Evolutionary conservation across 2,329 filamentous ascomycete species (phyloP).

Genomic region (Aspergillus fumigatus): DNA sequence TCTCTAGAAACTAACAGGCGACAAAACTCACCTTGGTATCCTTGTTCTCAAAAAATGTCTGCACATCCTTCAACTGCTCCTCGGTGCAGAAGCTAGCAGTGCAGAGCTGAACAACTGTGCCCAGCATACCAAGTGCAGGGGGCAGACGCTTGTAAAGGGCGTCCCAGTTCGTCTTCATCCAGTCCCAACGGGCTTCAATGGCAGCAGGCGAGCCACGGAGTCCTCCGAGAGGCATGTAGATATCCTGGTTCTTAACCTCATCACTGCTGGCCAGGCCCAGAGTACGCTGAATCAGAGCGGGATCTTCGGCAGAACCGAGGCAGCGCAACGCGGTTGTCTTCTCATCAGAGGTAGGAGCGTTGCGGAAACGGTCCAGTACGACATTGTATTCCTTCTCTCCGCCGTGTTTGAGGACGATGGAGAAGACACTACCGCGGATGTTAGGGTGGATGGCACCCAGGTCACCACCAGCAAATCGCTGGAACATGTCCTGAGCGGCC

Average conservation of each 20-base stretch:
- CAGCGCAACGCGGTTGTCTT: constrained; percentile 85
- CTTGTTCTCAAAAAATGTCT: constrained; percentile 75
- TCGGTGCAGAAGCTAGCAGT: constrained; percentile 74
- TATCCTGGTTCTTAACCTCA: constrained; percentile 89
- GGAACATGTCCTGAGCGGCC: constrained; percentile 85
- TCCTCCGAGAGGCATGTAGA: constrained; percentile 81
- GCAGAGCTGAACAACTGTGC: constrained; percentile 75
- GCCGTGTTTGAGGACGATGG: constrained; percentile 77
- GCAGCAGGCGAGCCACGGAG: constrained; percentile 73
- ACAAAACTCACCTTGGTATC: constrained; percentile 63
- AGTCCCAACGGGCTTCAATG: constrained; percentile 73
- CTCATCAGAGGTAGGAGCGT: constrained; percentile 74
- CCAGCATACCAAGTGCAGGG: constrained; percentile 80
- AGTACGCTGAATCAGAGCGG: constrained; percentile 76
- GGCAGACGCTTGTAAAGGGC: constrained; percentile 74
- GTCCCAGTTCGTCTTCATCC: constrained; percentile 89
- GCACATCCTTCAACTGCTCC: constrained; percentile 69
- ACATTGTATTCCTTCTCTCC: constrained; percentile 81
- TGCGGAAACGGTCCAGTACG: constrained; percentile 69
- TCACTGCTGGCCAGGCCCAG: constrained; percentile 69
- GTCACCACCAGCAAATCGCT: constrained; percentile 76
- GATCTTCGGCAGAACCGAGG: constrained; percentile 72
- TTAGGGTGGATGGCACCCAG: constrained; percentile 83
- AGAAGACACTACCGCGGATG: constrained; percentile 79
- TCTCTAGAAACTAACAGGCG: background rate